Conservation (phyloP, 2,329 filamentous ascomycete genomes). For the Pezicula neosporulosa region DNA sequence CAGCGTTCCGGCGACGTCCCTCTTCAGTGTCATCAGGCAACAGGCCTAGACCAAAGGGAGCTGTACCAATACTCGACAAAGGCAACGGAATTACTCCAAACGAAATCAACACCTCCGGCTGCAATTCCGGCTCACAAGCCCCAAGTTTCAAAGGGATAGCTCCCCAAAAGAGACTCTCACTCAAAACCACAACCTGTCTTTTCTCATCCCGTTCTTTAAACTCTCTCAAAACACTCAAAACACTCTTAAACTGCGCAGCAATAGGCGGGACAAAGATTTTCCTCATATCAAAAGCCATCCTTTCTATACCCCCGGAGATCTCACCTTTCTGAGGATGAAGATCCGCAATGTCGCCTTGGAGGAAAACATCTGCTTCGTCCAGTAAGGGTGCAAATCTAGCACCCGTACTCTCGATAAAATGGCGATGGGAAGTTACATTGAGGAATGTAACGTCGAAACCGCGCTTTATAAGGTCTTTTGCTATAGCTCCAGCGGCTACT, state of each 20-base stretch:
- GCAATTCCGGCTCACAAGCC: constrained; percentile 31
- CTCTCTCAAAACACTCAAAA: constrained; percentile 31
- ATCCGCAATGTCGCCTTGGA: constrained; percentile 5
- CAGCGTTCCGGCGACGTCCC: constrained; percentile 32
- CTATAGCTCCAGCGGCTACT: constrained; percentile 7
- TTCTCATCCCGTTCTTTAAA: constrained; percentile 27
- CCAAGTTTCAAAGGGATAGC: constrained; percentile 33
- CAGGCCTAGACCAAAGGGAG: constrained; percentile 34
- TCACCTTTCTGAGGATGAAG: constrained; percentile 9
- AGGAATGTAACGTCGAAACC: constrained; percentile 41
- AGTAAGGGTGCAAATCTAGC: constrained; percentile 31
- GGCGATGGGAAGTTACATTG: constrained; percentile 31
- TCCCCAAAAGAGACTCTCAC: constrained; percentile 35
- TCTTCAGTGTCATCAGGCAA: constrained; percentile 32
- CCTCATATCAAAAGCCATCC: constrained; percentile 30
- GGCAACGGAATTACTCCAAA: constrained; percentile 34
- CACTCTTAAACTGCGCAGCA: constrained; percentile 25
- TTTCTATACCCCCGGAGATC: constrained; percentile 16
- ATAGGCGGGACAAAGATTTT: constrained; percentile 31
- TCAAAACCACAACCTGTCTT: constrained; percentile 37
- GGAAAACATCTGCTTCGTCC: constrained; percentile 16
- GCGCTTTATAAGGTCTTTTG: constrained; percentile 20
- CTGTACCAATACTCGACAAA: constrained; percentile 32
- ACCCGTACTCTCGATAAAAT: constrained; percentile 31
- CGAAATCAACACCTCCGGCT: constrained; percentile 32